A percentile compares a stretch with the other conserved stretches of the same genome.
phyloP scores from a whole-genome alignment of 345 rosid species.

The Mercurialis annua region DNA sequence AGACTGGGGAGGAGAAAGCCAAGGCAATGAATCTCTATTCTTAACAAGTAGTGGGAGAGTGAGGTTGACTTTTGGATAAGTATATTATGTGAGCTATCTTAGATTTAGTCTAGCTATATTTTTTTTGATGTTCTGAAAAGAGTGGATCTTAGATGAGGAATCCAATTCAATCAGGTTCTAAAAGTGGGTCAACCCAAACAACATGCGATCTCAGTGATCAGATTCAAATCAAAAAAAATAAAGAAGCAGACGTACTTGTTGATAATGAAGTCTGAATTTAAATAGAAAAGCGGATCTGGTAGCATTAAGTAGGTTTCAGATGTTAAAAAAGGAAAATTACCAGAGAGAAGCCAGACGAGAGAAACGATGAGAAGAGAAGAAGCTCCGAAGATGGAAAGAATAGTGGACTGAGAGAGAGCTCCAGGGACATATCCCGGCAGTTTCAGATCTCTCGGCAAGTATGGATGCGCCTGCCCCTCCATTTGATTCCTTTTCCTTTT shows the following conservation, averaged over 20 bases:
- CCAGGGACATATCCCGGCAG: constrained; percentile 62
- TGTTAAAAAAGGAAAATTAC: constrained; percentile 26
- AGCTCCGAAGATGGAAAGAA: constrained; percentile 44
- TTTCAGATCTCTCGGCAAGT: constrained; percentile 71
- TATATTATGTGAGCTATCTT: too few species aligned
- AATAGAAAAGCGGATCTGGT: background rate
- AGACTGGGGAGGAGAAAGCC: too few species aligned
- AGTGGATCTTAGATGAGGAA: too few species aligned
- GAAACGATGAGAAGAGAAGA: constrained; percentile 55
- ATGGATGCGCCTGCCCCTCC: constrained; percentile 52
- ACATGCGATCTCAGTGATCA: background rate
- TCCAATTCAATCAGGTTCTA: too few species aligned
- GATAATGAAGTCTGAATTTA: background rate
- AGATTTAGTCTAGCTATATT: too few species aligned
- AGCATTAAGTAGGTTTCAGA: background rate
- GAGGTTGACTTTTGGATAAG: too few species aligned
- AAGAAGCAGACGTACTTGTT: background rate
- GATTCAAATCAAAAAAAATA: background rate
- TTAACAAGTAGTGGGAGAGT: too few species aligned
- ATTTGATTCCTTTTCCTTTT: background rate
- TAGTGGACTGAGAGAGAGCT: constrained; percentile 54
- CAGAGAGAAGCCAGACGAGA: constrained; percentile 67
- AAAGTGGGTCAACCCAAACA: background rate
- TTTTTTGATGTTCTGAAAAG: too few species aligned
- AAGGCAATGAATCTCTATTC: background rate